These are phyloP conservation scores for Cytospora chrysosperma DNA, from an alignment of 2,329 filamentous ascomycete species.

Conservation along the genomic window DNA sequence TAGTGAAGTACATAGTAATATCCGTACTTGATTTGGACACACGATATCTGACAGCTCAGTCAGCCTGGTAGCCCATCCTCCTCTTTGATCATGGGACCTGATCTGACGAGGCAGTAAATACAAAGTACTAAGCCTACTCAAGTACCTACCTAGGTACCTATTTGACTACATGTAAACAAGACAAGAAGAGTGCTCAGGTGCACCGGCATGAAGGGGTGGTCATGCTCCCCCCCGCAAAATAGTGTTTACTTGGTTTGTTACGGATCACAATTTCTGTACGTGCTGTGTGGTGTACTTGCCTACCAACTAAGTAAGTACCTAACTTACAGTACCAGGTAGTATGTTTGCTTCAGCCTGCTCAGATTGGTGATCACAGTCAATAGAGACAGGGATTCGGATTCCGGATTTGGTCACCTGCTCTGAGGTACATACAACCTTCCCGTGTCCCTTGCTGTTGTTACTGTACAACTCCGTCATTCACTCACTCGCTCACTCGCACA, in stretches of 20 bases:
- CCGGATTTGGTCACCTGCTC: conserved; percentile 18
- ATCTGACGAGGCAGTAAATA: background rate
- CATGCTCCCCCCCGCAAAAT: background rate
- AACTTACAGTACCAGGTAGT: background rate
- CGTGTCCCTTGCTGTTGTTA: background rate
- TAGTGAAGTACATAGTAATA: too few species aligned
- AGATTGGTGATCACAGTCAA: background rate
- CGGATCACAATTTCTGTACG: background rate
- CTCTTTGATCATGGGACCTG: background rate
- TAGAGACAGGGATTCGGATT: conserved; percentile 9
- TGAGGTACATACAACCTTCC: conserved; percentile 8
- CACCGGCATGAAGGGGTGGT: background rate
- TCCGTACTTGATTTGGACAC: too few species aligned
- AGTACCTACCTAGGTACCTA: too few species aligned
- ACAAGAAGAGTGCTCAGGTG: background rate
- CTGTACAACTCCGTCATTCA: too few species aligned
- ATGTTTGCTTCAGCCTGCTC: conserved; percentile 2
- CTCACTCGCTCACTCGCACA: too few species aligned
- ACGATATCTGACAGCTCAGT: background rate
- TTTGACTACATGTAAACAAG: too few species aligned
- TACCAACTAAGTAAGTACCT: too few species aligned
- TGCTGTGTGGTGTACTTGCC: too few species aligned
- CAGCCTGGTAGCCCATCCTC: too few species aligned
- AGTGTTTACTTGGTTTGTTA: background rate
- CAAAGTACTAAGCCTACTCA: too few species aligned